A percentile compares a stretch with the other conserved stretches of the same genome.
phyloP scores from a whole-genome alignment of 2,329 filamentous ascomycete genomes.

The Botrytis medusae region DNA sequence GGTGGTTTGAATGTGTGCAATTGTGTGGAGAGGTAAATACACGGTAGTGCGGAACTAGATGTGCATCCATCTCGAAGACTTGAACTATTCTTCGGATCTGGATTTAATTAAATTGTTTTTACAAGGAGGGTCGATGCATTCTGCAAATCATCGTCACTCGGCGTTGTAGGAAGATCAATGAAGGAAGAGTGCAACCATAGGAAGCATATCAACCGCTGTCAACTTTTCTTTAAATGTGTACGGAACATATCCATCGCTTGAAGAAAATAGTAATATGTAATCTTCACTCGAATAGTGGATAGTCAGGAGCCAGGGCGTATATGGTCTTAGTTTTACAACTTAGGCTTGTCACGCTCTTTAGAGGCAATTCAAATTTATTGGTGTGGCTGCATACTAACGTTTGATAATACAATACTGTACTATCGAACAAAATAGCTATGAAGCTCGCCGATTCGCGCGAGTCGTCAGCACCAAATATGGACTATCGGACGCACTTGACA shows the following conservation, averaged over 20 bases:
- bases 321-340: slow-evolving; percentile 8
- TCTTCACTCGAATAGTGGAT: neutral
- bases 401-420: slow-evolving; percentile 19
- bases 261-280: neutral
- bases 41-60: slow-evolving; percentile 16
- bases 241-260: slow-evolving; percentile 8
- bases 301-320: neutral
- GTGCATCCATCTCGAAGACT: slow-evolving; percentile 11
- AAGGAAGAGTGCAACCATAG: slow-evolving; percentile 13
- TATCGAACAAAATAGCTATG: slow-evolving; percentile 18
- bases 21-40: slow-evolving; percentile 17
- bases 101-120: slow-evolving; percentile 7
- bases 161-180: slow-evolving; percentile 11
- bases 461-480: slow-evolving; percentile 24
- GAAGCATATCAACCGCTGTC: slow-evolving; percentile 19
- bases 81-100: slow-evolving; percentile 3
- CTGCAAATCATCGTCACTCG: slow-evolving; percentile 23
- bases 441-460: slow-evolving; percentile 22
- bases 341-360: slow-evolving; percentile 10
- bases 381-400: slow-evolving; percentile 20
- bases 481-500: slow-evolving; percentile 21
- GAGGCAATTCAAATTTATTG: slow-evolving; percentile 19
- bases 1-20: slow-evolving; percentile 5
- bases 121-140: slow-evolving; percentile 15
- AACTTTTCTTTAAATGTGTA: neutral